These are phyloP conservation scores for Stephania japonica DNA, from an alignment of 164 flowering plant genomes.

Conservation along the genomic window DNA sequence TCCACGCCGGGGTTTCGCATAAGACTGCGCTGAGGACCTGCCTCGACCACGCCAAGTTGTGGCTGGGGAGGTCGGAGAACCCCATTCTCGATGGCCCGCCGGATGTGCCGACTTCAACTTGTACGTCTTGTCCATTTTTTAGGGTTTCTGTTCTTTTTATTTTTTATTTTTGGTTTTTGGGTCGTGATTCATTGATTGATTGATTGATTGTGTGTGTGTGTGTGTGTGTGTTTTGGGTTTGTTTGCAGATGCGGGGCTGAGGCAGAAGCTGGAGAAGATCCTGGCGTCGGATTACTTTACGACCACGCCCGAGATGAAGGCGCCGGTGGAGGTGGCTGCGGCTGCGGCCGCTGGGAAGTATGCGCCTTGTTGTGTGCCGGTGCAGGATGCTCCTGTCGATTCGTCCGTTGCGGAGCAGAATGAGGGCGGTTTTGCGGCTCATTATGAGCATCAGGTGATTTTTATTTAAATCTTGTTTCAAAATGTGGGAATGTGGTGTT, in stretches of 20 bases:
- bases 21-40: conserved; percentile 69
- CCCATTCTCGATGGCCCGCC: too few relatives aligned
- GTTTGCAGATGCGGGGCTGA: conserved; percentile 63
- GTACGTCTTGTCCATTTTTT: too few relatives aligned
- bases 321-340: conserved; percentile 67
- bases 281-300: conserved; percentile 79
- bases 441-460: conserved; percentile 43
- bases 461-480: background rate
- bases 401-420: conserved; percentile 26
- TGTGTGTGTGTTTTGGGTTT: background rate
- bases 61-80: conserved; percentile 61
- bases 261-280: conserved; percentile 70
- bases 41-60: conserved; percentile 72
- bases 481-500: background rate
- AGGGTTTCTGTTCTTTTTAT: too few relatives aligned
- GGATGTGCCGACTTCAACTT: too few relatives aligned
- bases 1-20: conserved; percentile 67
- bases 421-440: conserved; percentile 30
- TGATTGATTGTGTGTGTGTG: too few relatives aligned
- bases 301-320: conserved; percentile 75
- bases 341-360: conserved; percentile 72
- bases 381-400: conserved; percentile 19
- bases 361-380: conserved; percentile 50
- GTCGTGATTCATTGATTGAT: too few relatives aligned
- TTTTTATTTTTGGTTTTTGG: background rate